Evolutionary conservation across 169 alveolate genomes (phyloP).

Genomic region (Eimeria tenella): DNA sequence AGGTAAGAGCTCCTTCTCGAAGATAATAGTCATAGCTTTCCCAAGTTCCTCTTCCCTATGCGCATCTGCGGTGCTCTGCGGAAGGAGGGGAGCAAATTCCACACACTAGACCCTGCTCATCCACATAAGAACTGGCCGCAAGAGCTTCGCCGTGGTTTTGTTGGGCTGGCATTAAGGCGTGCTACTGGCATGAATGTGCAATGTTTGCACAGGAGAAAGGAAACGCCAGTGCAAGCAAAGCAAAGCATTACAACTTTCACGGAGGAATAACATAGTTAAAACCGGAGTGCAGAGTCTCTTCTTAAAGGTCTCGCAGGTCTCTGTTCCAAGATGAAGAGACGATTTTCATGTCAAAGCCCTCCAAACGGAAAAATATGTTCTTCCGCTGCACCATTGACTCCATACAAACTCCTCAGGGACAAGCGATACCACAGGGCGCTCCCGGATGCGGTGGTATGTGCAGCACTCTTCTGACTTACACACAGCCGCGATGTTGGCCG

Average conservation of each 20-base stretch:
- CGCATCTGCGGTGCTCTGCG: slow-evolving; percentile 57
- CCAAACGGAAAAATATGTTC: background rate
- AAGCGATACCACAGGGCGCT: background rate
- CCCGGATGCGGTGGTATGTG: background rate
- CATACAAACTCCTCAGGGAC: background rate
- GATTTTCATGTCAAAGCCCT: background rate
- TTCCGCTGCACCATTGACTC: slow-evolving; percentile 17
- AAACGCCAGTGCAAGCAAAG: background rate
- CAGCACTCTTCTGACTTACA: slow-evolving; percentile 3
- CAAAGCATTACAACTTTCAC: slow-evolving; percentile 2
- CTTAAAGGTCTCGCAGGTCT: slow-evolving; percentile 33
- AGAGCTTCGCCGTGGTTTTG: background rate
- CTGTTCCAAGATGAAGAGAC: background rate
- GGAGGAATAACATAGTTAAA: background rate
- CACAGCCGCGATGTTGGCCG: too few species aligned
- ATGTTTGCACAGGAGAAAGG: slow-evolving; percentile 21
- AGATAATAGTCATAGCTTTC: background rate
- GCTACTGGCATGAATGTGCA: background rate
- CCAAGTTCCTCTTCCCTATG: background rate
- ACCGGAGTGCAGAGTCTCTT: too few species aligned
- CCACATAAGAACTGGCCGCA: background rate
- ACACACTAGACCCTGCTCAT: background rate
- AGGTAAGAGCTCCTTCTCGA: slow-evolving; percentile 2
- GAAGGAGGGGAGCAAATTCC: background rate
- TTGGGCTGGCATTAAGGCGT: background rate